Evolutionary conservation across 2,329 filamentous ascomycete species (phyloP), one percentile per base, ranked within the genome.

Genomic region (Ceratocystis alfenasii): DNA sequence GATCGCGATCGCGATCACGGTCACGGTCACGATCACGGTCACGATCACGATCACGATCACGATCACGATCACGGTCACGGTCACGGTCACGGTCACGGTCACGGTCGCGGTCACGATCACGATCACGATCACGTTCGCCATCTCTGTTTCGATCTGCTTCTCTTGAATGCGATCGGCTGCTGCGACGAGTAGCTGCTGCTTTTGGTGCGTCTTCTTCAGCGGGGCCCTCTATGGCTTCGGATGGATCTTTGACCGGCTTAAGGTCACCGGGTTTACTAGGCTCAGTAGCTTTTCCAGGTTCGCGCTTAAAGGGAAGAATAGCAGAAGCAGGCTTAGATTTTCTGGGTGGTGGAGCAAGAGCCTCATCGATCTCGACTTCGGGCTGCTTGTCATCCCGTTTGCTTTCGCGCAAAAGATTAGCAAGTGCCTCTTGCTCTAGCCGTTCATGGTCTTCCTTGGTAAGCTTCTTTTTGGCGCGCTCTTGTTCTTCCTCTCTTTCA

Each of bases 351-450:
- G 83, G 83, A 1, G 78, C 79, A 30, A 85, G 74, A 15, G 80
- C 78, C 62, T 80, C 76, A 67, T 85, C 83, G 48, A 84, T 75
- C 69, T 85, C 83, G 59, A 83, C 71, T 70, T 84, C 83, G 6
- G 78, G 79, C 65, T 80, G 77, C 67, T 80, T 79, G 2, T 76
- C 72, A 30, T 77, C 75, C 55, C 78, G 78, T 64, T 79, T 82
- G 72, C 82, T 84, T 70, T 85, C 83, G n/a, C 83, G 78, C 12
- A 85, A 73, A 15, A 85, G 76, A 68, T 85, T 80, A 22, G 79
- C 81, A 67, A 85, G 74, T 1, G 83, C 83, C 69, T 84, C 81
- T 70, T 80, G 78, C 70, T 85, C 83, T 6, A 85, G 76, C 20
- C 78, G 76, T 65, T 83, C 79, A 30, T 81, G 78, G 48, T 85